Evolutionary conservation across 257 asterid species (phyloP).

Genomic region (Solanum okadae): DNA sequence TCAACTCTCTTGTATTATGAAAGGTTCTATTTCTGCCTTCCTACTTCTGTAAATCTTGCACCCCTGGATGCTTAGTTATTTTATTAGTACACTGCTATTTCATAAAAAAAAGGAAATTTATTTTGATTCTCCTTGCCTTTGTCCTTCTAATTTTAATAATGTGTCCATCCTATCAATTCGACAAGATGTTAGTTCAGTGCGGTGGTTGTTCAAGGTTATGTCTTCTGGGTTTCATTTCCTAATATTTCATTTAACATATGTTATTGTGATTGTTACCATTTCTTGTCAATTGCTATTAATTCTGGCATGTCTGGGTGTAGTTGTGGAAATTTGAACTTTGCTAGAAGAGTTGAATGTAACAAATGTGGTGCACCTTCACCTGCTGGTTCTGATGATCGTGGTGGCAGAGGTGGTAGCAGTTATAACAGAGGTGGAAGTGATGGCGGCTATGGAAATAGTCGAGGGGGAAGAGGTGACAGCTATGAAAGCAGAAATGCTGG

Average conservation of each 20-base stretch:
- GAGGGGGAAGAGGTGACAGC: conserved; percentile 53
- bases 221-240: neutral
- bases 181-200: neutral
- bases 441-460: conserved; percentile 26
- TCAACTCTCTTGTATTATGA: neutral
- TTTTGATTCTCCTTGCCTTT: neutral
- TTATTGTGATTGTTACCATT: neutral
- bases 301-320: conserved; percentile 52
- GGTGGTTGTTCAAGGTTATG: neutral
- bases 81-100: neutral
- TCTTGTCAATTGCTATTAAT: conserved; percentile 29
- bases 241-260: neutral
- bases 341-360: conserved; percentile 95
- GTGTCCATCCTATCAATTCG: neutral
- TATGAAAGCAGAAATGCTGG: conserved; percentile 61
- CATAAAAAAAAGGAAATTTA: neutral
- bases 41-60: neutral
- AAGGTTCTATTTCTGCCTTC: neutral
- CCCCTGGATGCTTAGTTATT: neutral
- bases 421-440: conserved; percentile 24
- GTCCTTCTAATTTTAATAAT: neutral
- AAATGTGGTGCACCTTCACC: conserved; percentile 93
- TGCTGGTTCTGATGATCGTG: conserved; percentile 75
- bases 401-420: conserved; percentile 55
- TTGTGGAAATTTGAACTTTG: conserved; percentile 98